Evolutionary conservation across 163 green algal species (phyloP), one percentile per base, ranked within the genome.

Genomic region (Coccomyxa subellipsoidea): DNA sequence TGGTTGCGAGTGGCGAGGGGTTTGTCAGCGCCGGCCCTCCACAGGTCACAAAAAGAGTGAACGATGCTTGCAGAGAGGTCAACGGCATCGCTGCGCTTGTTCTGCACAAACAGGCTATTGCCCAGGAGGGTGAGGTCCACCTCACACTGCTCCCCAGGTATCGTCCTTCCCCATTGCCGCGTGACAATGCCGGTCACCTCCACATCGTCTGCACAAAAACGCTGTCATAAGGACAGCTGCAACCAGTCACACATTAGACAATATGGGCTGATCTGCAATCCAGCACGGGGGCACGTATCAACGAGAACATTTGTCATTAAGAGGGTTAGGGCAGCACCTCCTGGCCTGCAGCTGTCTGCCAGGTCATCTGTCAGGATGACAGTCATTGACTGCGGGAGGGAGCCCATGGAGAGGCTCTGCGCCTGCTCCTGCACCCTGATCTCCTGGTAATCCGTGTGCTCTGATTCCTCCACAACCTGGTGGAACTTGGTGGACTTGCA

Each of bases 341-440:
- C 94, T 36, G 92, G 85, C 59, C 92, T 85, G 47, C 88, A 91
- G 8, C 69, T 84, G 80, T 97, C 93, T 8, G 91, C 94, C 29
- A 98, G 84, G 38, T 98, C 94, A 81, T 96, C 92, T 76, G 93
- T 87, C 79, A 98, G 83, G 31, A 96, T 81, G 9, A 95, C 92
- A 0, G 82, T 86, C 0, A 96, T 85, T 25, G 89, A 87, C 25
- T 80, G 82, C 32, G 92, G 91, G n/a, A 90, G 73, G 27, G 89
- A 85, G 10, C 89, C 92, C 39, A 90, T 86, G 70, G 88, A 84
- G 39, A 96, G 80, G 69, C 81, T 89, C 66, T 92, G 85, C 25
- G 80, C 82, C 38, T 87, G 81, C 81, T 95, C 92, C 86, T 97
- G 94, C 38, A 96, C 69, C 27, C 82, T 80, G 36, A 95, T 73